phyloP scores from a whole-genome alignment of 176 grass and related monocot species.

The Urochloa ruziziensis region DNA sequence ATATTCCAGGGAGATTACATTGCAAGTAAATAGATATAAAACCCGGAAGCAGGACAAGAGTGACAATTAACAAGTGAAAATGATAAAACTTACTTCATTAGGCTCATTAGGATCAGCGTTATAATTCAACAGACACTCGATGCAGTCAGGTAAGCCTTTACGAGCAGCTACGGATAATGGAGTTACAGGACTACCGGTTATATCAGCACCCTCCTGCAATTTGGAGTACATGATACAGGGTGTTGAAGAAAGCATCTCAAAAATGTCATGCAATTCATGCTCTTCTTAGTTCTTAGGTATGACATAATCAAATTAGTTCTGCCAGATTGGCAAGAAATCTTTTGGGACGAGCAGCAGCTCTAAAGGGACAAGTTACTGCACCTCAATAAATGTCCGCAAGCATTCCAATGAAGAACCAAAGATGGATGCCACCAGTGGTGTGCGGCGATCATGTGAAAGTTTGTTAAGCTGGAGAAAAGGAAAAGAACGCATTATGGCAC shows the following conservation, averaged over 20 bases:
- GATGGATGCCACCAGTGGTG: background rate
- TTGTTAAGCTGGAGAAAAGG: no score
- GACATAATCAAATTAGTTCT: background rate
- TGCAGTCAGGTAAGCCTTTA: slow-evolving; percentile 6
- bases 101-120: slow-evolving; percentile 9
- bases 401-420: slow-evolving; percentile 19
- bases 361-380: background rate
- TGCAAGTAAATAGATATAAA: background rate
- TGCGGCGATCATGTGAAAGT: no score
- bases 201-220: slow-evolving; percentile 32
- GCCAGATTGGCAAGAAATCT: background rate
- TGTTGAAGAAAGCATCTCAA: no score
- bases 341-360: background rate
- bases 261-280: no score
- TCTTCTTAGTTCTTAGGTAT: no score
- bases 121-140: slow-evolving; percentile 11
- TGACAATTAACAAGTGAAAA: background rate
- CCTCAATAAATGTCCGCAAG: slow-evolving; percentile 26
- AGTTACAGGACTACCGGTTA: slow-evolving; percentile 2
- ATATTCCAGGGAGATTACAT: no score
- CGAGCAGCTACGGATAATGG: slow-evolving; percentile 20
- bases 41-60: background rate
- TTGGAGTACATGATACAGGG: background rate
- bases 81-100: slow-evolving; percentile 25
- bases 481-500: background rate